Conservation (phyloP, 192 early-diverging fungal genomes). For the Neocallimastix lanati region DNA sequence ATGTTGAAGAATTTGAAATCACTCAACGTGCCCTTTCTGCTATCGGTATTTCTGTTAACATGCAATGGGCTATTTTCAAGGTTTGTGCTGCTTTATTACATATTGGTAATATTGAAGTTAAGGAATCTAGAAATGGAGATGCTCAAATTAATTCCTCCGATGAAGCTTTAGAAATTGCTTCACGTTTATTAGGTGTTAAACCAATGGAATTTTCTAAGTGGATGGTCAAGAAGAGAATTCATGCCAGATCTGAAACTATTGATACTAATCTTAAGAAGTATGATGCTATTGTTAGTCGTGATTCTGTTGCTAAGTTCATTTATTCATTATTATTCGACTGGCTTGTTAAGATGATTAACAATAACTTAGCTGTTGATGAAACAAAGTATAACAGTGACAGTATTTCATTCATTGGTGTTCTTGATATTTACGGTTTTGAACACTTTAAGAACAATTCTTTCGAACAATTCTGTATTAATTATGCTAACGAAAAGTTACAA, state of each 20-base stretch:
- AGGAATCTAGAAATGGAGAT: slow-evolving; percentile 33
- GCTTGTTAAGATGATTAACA: slow-evolving; percentile 79
- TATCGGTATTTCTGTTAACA: slow-evolving; percentile 62
- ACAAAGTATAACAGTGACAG: slow-evolving; percentile 3
- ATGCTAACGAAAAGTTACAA: slow-evolving; percentile 82
- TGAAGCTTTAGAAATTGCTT: slow-evolving; percentile 42
- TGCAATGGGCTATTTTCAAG: slow-evolving; percentile 75
- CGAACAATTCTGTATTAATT: slow-evolving; percentile 56
- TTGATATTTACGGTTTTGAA: slow-evolving; percentile 98
- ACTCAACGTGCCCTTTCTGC: slow-evolving; percentile 70
- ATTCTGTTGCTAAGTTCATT: slow-evolving; percentile 92
- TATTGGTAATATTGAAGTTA: slow-evolving; percentile 85
- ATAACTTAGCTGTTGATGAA: slow-evolving; percentile 25
- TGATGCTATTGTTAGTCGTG: slow-evolving; percentile 60
- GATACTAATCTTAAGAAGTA: slow-evolving; percentile 50
- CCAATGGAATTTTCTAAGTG: slow-evolving; percentile 72
- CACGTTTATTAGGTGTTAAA: slow-evolving; percentile 60
- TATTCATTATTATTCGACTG: slow-evolving; percentile 93
- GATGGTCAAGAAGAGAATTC: slow-evolving; percentile 83
- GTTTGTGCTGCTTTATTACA: slow-evolving; percentile 84
- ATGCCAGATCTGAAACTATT: slow-evolving; percentile 81
- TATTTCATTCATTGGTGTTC: slow-evolving; percentile 80
- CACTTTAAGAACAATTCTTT: slow-evolving; percentile 99
- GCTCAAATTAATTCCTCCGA: slow-evolving; percentile 63
- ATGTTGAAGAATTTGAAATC: slow-evolving; percentile 73